These are phyloP conservation scores for Peniophora sp. DNA, from an alignment of 1,284 basidiomycete genomes.

Conservation along the genomic window DNA sequence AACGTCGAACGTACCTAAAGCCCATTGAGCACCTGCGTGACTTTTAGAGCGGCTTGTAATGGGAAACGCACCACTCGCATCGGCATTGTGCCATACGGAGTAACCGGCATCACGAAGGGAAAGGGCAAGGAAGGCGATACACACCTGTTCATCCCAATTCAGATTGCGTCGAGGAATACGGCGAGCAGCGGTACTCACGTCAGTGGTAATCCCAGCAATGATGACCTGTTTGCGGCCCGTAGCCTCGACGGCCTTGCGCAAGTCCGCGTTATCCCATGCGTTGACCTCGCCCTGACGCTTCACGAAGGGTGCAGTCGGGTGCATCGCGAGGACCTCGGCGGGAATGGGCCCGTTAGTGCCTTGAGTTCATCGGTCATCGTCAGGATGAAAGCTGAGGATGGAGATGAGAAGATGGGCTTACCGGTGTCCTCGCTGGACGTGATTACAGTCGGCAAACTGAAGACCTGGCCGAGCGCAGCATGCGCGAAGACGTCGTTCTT, in stretches of 20 bases:
- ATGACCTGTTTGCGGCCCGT: constrained; percentile 42
- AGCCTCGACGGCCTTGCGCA: constrained; percentile 34
- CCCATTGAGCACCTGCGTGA: no score
- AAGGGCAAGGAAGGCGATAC: constrained; percentile 37
- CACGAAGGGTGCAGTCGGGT: constrained; percentile 34
- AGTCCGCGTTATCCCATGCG: constrained; percentile 42
- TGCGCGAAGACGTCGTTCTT: constrained; percentile 38
- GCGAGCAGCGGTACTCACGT: constrained; percentile 22
- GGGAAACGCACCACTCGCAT: constrained; percentile 26
- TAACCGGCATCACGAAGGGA: constrained; percentile 35
- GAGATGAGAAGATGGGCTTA: constrained; percentile 7
- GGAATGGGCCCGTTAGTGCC: constrained; percentile 40
- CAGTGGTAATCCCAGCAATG: constrained; percentile 39
- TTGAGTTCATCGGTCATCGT: constrained; percentile 8
- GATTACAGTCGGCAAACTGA: constrained; percentile 34
- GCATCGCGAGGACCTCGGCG: constrained; percentile 33
- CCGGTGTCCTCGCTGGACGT: constrained; percentile 38
- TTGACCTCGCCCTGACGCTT: constrained; percentile 38
- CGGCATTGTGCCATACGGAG: constrained; percentile 35
- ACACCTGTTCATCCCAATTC: constrained; percentile 25
- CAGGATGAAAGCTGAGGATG: not conserved
- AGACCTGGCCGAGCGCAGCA: constrained; percentile 33
- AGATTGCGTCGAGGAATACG: not conserved
- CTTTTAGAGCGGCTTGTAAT: no score
- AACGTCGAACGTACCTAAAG: constrained; percentile 22